A percentile compares a stretch with the other conserved stretches of the same genome.
phyloP scores from a whole-genome alignment of 1,284 basidiomycete species.

The Cryptococcus floricola region DNA sequence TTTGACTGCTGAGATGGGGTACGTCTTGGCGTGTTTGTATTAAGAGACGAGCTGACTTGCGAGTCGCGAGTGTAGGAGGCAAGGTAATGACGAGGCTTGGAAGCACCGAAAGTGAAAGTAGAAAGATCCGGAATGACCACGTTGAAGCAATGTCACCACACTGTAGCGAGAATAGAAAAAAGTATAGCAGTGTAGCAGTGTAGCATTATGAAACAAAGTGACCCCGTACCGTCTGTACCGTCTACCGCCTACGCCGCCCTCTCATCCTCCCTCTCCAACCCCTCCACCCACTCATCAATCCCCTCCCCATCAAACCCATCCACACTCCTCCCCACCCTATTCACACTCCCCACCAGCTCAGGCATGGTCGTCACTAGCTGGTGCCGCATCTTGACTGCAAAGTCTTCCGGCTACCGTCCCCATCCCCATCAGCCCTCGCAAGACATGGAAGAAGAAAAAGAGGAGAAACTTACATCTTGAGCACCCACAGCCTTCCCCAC shows the following conservation, averaged over 20 bases:
- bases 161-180: too few relatives aligned
- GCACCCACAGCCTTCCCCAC: conserved; percentile 39
- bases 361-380: conserved; percentile 28
- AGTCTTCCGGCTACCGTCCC: conserved; percentile 31
- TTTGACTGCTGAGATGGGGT: conserved; percentile 27
- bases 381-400: conserved; percentile 30
- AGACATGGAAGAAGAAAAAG: too few relatives aligned
- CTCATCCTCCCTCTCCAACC: too few relatives aligned
- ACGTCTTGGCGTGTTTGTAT: conserved; percentile 12
- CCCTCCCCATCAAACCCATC: conserved; percentile 15
- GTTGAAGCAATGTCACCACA: too few relatives aligned
- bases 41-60: background rate
- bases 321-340: conserved; percentile 10
- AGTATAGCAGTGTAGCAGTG: too few relatives aligned
- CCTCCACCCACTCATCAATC: conserved; percentile 17
- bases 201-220: too few relatives aligned
- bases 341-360: conserved; percentile 10
- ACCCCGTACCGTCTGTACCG: too few relatives aligned
- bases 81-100: conserved; percentile 25
- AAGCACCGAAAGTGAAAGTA: conserved; percentile 27
- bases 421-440: too few relatives aligned
- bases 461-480: conserved; percentile 26
- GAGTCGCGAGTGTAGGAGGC: conserved; percentile 4
- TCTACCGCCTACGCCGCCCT: too few relatives aligned
- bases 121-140: background rate